Percentiles rank a stretch among this genome's conserved stretches.
Conservation (phyloP, 768 basidiomycete genomes). For the Mycena floridula region DNA sequence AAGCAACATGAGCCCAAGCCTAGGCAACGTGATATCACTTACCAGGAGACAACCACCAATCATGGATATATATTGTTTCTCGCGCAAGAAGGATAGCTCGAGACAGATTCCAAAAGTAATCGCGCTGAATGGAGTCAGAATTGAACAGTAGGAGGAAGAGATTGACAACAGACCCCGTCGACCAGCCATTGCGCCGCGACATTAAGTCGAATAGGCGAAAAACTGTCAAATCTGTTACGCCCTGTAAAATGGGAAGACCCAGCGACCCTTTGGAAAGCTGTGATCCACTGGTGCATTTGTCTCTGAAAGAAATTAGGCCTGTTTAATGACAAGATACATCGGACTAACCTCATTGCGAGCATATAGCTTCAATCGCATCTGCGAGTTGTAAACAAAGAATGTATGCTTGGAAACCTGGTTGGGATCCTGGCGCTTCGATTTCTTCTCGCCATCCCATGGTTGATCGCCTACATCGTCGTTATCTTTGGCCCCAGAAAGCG, state of each 20-base stretch:
- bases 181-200: conserved; percentile 98
- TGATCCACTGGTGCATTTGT: conserved; percentile 97
- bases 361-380: conserved; percentile 79
- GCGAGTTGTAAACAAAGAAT: conserved; percentile 89
- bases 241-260: conserved; percentile 71
- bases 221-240: conserved; percentile 87
- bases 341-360: conserved; percentile 76
- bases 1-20: conserved; percentile 1
- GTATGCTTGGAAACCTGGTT: conserved; percentile 86
- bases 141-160: neutral
- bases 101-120: conserved; percentile 97
- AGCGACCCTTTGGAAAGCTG: conserved; percentile 79
- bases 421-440: conserved; percentile 39
- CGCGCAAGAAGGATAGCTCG: conserved; percentile 86
- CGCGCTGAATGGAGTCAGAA: conserved; percentile 49
- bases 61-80: conserved; percentile 90
- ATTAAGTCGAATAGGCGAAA: conserved; percentile 87
- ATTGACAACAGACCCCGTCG: conserved; percentile 67
- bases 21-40: conserved; percentile 4
- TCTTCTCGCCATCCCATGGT: conserved; percentile 29
- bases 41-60: conserved; percentile 97
- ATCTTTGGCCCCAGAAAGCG: conserved; percentile 31
- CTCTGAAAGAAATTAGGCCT: conserved; percentile 38
- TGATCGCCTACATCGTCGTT: conserved; percentile 15
- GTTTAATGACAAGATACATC: conserved; percentile 3